Evolutionary conservation across 1,139 yeast genomes (phyloP), one percentile per base, ranked within the genome.

Genomic region (Maudiozyma humilis): DNA sequence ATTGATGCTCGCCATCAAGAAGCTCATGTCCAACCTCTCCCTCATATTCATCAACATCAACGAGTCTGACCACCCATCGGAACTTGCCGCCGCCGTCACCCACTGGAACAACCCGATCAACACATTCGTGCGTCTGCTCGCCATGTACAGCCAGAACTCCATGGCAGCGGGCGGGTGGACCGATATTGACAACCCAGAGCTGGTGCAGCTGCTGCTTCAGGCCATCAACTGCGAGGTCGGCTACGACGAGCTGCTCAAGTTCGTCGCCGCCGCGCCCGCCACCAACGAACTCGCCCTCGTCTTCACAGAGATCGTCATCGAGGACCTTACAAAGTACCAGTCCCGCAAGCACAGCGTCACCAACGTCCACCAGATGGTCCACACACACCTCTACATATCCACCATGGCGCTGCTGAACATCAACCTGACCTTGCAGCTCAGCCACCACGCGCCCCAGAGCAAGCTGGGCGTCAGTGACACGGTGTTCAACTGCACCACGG

Each of bases 261-360:
- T 60, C 20, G 44, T 64, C 4, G 44, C 48, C 8, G 46, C 53
- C 3, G 51, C 57, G 14, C 42, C 46, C 2, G 37, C 46, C 4
- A 47, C 47, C 38, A 59, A 63, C 41, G 51, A 52, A 31, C 41
- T 67, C 18, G 25, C 62, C n/a, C 46, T 70, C 19, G 48, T 56
- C n/a, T 72, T 73, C 46, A 64, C 73, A 2, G 69, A 79, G 19
- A 76, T 77, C 15, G 54, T 79, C 1, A 75, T 72, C 1, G 88
- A 81, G 55, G 88, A 82, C 49, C 44, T 62, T 37, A 52, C 55
- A 6, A 62, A 62, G 45, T 51, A 47, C 32, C 64, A 61, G 42
- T 48, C 61, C 0, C 52, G 48, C 32, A 58, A 55, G 44, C 52
- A 51, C 36, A 46, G 54, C 4, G 47, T 58, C 47, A 48, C 58